phyloP scores from a whole-genome alignment of 2,329 filamentous ascomycete species.

The Colletotrichum sp. region DNA sequence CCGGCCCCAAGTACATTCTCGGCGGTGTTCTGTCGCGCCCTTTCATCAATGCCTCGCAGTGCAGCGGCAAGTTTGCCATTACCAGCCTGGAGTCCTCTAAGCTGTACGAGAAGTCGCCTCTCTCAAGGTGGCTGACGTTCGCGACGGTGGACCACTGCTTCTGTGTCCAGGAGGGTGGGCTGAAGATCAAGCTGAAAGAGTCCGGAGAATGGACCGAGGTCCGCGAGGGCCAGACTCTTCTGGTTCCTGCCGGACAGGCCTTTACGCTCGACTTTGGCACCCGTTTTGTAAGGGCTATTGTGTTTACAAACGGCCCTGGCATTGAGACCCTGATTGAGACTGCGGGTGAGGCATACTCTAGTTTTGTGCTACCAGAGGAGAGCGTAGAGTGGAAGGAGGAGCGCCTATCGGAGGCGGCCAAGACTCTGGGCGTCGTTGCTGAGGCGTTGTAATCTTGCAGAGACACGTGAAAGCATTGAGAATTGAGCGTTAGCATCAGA shows the following conservation, averaged over 20 bases:
- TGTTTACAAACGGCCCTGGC: slow-evolving; percentile 53
- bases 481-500: neutral
- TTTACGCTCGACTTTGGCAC: slow-evolving; percentile 49
- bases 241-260: slow-evolving; percentile 49
- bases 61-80: slow-evolving; percentile 54
- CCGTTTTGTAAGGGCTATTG: slow-evolving; percentile 49
- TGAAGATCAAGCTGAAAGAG: slow-evolving; percentile 42
- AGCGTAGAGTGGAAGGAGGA: slow-evolving; percentile 1
- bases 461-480: neutral
- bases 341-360: slow-evolving; percentile 35
- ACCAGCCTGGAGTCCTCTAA: slow-evolving; percentile 53
- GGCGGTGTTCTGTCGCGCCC: slow-evolving; percentile 52
- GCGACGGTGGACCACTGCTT: slow-evolving; percentile 55
- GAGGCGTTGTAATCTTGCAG: neutral
- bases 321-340: slow-evolving; percentile 48
- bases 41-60: slow-evolving; percentile 52
- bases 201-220: slow-evolving; percentile 33
- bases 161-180: slow-evolving; percentile 48
- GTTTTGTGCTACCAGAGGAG: slow-evolving; percentile 42
- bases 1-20: slow-evolving; percentile 48
- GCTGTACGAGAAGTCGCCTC: slow-evolving; percentile 36
- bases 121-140: slow-evolving; percentile 46
- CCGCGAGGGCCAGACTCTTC: slow-evolving; percentile 51
- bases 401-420: neutral
- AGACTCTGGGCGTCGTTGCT: neutral